Base-by-base conservation (phyloP, 1,139 yeast genomes). In the Kodamaea arcana region DNA sequence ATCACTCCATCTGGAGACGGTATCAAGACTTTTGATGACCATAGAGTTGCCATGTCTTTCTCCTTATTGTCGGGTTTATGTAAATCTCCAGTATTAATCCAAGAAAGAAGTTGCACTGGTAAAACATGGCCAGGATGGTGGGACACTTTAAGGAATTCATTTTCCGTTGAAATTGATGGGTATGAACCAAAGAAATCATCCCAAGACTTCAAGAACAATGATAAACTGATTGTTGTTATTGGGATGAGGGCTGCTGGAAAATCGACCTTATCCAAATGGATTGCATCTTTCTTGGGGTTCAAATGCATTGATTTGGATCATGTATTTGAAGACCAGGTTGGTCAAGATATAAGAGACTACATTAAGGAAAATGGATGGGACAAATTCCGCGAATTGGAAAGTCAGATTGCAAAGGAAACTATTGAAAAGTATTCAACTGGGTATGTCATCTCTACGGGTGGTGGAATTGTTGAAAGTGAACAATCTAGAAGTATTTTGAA, bases 91-190 rank as follows among this genome's bases (percentile, higher is more conserved):
- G 94, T 84, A 2, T 69, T 80, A 46, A 79, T 92, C 40, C 78
- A 83, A 48, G 97, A 90, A 56, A 79, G 97, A 62, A 74, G 84
- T 22, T 87, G 97, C 56, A 94, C 96, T 3, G 94, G 94, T 40
- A 92, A 92, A 65, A 92, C 99, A 0, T 92, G 99, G 99, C 99
- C 99, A 14, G 97, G 97, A 29, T 92, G 98, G 98, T 92, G 98
- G 98, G 99, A 92, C 60, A 74, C 83, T 32, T 69, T 92, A 44
- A 87, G 80, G 52, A 75, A 83, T 37, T 64, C 71, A 40, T 78
- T 92, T 52, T 75, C 79, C 21, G 82, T 77, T 24, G 56, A 60
- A 12, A 60, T 92, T 30, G 82, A 78, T 48, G 98, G 98, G 16
- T 70, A 67, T 50, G 94, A 84, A 50, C 28, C 39, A 11, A 39